Percentiles rank a stretch among this genome's conserved stretches.
Evolutionary conservation across 768 basidiomycete species (phyloP).

Genomic region (Lactarius tabidus): DNA sequence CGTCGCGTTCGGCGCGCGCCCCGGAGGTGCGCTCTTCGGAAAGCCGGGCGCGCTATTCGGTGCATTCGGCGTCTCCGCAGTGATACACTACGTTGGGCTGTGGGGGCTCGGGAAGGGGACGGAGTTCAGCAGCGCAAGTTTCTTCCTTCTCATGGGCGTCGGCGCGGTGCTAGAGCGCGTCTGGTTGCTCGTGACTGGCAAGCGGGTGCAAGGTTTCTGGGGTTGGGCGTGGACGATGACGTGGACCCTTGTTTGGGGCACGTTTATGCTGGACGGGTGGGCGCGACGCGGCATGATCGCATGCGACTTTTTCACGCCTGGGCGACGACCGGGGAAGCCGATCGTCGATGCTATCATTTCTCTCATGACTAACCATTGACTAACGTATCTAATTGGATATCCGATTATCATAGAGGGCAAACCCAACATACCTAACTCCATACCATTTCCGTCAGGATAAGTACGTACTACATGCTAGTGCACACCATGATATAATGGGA

Average conservation of each 20-base stretch:
- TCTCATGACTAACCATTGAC: background rate
- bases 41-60: conserved; percentile 51
- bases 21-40: conserved; percentile 41
- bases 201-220: conserved; percentile 42
- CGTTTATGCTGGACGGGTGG: conserved; percentile 19
- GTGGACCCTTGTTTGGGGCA: conserved; percentile 47
- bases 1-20: conserved; percentile 32
- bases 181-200: conserved; percentile 44
- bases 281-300: conserved; percentile 11
- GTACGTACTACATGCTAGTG: background rate
- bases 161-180: conserved; percentile 47
- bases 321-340: conserved; percentile 7
- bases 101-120: conserved; percentile 57
- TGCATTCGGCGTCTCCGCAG: conserved; percentile 54
- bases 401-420: background rate
- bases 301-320: conserved; percentile 1
- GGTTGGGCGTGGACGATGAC: conserved; percentile 53
- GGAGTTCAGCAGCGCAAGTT: conserved; percentile 43
- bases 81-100: conserved; percentile 56
- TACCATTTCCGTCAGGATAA: background rate
- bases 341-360: background rate
- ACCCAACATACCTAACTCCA: background rate
- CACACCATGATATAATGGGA: background rate
- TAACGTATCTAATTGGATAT: background rate
- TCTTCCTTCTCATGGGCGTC: conserved; percentile 56